Evolutionary conservation across 345 rosid genomes (phyloP).

Genomic region (Geranium brycei): DNA sequence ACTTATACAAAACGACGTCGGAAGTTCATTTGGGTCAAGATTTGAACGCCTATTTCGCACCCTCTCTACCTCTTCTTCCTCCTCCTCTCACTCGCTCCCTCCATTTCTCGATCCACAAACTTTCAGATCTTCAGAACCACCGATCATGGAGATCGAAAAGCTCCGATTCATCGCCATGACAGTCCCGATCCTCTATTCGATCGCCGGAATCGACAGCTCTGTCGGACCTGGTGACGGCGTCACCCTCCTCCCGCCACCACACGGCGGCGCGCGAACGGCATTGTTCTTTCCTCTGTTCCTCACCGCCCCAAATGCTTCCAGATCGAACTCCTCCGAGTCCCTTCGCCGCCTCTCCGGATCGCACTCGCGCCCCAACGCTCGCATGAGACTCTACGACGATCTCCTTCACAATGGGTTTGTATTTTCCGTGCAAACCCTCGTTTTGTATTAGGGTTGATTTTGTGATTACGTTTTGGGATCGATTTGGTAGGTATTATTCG

Average conservation of each 20-base stretch:
- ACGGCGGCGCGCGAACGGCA: conserved; percentile 26
- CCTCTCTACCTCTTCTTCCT: too few relatives aligned
- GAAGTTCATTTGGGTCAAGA: too few relatives aligned
- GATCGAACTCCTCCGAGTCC: conserved; percentile 13
- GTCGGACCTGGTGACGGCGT: conserved; percentile 3
- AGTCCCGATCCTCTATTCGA: conserved; percentile 12
- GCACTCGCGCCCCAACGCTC: conserved; percentile 40
- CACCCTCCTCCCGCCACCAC: conserved; percentile 16
- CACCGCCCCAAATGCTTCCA: conserved; percentile 30
- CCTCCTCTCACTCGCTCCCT: not conserved
- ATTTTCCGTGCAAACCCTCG: not conserved
- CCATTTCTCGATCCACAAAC: not conserved
- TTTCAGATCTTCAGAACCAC: not conserved
- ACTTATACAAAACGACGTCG: too few relatives aligned
- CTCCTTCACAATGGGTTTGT: conserved; percentile 72
- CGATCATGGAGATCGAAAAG: conserved; percentile 19
- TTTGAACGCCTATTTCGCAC: too few relatives aligned
- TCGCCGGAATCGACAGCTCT: conserved; percentile 11
- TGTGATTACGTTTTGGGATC: not conserved
- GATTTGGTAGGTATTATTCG: conserved; percentile 51
- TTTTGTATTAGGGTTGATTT: conserved; percentile 5
- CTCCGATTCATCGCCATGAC: conserved; percentile 4
- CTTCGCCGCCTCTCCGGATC: conserved; percentile 54
- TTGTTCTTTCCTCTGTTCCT: conserved; percentile 66
- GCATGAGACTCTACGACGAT: conserved; percentile 89